These are phyloP conservation scores for Arabidopsis hybrid DNA, from an alignment of 441 rosid species.

Conservation along the genomic window DNA sequence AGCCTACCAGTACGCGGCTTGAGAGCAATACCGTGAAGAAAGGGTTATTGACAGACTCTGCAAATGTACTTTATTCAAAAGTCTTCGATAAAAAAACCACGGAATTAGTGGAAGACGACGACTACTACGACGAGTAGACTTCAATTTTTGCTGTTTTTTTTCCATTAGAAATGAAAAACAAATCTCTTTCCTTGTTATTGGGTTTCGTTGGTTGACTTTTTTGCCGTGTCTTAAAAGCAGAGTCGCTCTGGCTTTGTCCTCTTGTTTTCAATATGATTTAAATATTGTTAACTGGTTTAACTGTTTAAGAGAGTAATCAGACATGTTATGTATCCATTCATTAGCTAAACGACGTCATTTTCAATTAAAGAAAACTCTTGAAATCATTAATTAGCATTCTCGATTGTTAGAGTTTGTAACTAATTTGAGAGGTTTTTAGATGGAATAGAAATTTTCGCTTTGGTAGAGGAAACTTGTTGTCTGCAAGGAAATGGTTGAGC, in stretches of 20 bases:
- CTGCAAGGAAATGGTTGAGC: too few relatives aligned
- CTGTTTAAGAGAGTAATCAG: too few relatives aligned
- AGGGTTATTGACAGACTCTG: conserved; percentile 43
- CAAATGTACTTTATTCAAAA: conserved; percentile 30
- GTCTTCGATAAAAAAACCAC: conserved; percentile 42
- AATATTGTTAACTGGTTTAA: too few relatives aligned
- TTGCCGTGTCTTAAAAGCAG: conserved; percentile 41
- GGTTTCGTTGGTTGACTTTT: conserved; percentile 45
- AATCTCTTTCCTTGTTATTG: conserved; percentile 29
- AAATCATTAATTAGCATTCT: too few relatives aligned
- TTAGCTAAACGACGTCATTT: too few relatives aligned
- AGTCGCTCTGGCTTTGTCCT: conserved; percentile 35
- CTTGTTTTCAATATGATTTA: neutral
- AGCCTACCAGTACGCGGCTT: conserved; percentile 35
- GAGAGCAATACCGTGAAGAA: conserved; percentile 41
- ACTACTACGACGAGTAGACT: conserved; percentile 21
- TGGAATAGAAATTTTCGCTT: too few relatives aligned
- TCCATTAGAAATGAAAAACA: neutral
- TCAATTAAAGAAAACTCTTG: too few relatives aligned
- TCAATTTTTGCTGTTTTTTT: conserved; percentile 8
- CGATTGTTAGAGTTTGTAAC: too few relatives aligned
- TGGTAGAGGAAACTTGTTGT: too few relatives aligned
- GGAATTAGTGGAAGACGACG: conserved; percentile 47
- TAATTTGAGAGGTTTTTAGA: too few relatives aligned
- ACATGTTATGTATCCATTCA: too few relatives aligned